These are phyloP conservation scores for Fusarium nurragi DNA, from an alignment of 2,329 filamentous ascomycete species.

Conservation along the genomic window DNA sequence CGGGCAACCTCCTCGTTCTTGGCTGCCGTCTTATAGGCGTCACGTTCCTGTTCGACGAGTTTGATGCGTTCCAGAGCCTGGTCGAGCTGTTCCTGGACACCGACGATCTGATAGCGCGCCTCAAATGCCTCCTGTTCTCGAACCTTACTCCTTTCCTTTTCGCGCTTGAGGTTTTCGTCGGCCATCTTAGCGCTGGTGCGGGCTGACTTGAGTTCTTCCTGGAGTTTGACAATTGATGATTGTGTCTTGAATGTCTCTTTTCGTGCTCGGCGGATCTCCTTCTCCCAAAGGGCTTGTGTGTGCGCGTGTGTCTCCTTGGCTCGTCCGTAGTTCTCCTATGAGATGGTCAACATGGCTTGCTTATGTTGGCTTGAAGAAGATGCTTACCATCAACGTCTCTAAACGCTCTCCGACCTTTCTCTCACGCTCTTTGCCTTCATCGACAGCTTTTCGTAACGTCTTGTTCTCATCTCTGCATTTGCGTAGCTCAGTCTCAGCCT, in stretches of 20 bases:
- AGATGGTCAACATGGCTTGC: conserved; percentile 24
- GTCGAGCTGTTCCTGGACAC: conserved; percentile 72
- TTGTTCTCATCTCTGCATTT: conserved; percentile 69
- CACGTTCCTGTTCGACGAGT: conserved; percentile 76
- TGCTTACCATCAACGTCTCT: conserved; percentile 73
- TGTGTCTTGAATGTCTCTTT: conserved; percentile 82
- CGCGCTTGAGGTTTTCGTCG: conserved; percentile 68
- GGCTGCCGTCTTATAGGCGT: conserved; percentile 75
- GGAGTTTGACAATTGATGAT: conserved; percentile 73
- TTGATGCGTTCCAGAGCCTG: conserved; percentile 70
- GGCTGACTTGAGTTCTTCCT: conserved; percentile 75
- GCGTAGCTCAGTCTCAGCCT: conserved; percentile 75
- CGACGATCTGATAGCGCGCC: conserved; percentile 71
- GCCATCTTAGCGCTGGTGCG: conserved; percentile 63
- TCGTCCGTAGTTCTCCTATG: conserved; percentile 75
- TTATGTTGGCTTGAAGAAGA: not conserved
- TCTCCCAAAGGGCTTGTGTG: conserved; percentile 75
- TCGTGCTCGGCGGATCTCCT: conserved; percentile 73
- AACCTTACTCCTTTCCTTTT: conserved; percentile 68
- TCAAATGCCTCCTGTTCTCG: conserved; percentile 76
- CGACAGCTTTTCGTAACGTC: conserved; percentile 64
- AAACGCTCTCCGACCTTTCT: conserved; percentile 72
- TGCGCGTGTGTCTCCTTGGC: conserved; percentile 75
- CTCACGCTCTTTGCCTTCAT: conserved; percentile 73
- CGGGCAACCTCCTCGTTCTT: conserved; percentile 78